Percentiles rank a stretch among this genome's conserved stretches.
Conservation (phyloP, 192 early-diverging fungal genomes). For the Linnemannia exigua region DNA sequence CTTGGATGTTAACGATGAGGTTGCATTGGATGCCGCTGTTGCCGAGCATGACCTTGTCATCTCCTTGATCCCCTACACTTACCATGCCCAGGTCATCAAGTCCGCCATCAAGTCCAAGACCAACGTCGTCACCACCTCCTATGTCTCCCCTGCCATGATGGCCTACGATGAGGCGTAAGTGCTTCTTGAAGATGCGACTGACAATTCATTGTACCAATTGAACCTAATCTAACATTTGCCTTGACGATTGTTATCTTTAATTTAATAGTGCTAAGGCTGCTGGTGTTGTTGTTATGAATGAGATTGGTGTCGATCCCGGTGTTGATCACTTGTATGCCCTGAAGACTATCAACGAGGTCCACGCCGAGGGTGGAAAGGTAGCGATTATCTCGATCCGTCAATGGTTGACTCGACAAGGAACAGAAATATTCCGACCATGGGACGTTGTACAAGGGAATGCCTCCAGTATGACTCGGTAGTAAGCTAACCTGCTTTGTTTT, state of each 20-base stretch:
- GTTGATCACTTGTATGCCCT: conserved; percentile 96
- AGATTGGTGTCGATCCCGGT: conserved; percentile 98
- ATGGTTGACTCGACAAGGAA: background rate
- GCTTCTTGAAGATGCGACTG: background rate
- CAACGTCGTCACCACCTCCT: conserved; percentile 96
- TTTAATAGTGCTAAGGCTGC: conserved; percentile 81
- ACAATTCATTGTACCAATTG: background rate
- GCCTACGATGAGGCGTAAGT: conserved; percentile 86
- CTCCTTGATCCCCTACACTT: conserved; percentile 92
- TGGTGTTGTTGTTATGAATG: conserved; percentile 95
- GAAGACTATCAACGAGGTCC: conserved; percentile 93
- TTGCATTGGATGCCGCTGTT: conserved; percentile 79
- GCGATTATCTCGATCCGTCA: background rate
- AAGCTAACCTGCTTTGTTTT: background rate
- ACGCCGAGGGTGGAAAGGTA: conserved; percentile 84
- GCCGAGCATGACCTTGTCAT: conserved; percentile 92
- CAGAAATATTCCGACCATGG: background rate
- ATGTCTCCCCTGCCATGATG: conserved; percentile 96
- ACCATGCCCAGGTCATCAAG: conserved; percentile 92
- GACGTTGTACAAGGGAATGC: background rate
- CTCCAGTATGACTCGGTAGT: background rate
- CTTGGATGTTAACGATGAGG: conserved; percentile 86
- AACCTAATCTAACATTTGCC: background rate
- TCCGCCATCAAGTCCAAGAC: conserved; percentile 92
- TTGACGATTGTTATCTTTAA: background rate